Evolutionary conservation across 768 basidiomycete species (phyloP).

Genomic region (Cystofilobasidium capitatum): DNA sequence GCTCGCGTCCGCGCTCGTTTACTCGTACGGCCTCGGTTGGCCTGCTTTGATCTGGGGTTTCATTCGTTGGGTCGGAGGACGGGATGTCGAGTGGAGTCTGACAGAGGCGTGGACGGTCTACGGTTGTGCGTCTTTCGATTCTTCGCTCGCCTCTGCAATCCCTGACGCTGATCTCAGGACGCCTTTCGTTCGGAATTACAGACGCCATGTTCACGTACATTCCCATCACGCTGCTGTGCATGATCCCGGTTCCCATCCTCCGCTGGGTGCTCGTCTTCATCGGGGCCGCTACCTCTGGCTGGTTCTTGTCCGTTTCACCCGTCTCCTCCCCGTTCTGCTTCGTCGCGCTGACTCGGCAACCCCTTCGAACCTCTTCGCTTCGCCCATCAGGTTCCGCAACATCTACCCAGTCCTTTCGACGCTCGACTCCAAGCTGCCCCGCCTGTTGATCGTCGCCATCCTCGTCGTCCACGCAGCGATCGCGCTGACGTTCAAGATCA

Average conservation of each 20-base stretch:
- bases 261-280: conserved; percentile 69
- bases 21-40: conserved; percentile 72
- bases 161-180: not conserved
- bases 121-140: conserved; percentile 38
- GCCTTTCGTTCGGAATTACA: not conserved
- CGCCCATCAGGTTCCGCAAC: conserved; percentile 34
- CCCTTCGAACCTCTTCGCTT: not conserved
- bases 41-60: conserved; percentile 76
- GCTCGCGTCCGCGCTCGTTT: conserved; percentile 39
- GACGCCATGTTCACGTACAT: conserved; percentile 26
- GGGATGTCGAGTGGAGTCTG: conserved; percentile 75
- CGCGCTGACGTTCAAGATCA: conserved; percentile 74
- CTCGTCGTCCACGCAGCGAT: conserved; percentile 65
- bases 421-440: conserved; percentile 77
- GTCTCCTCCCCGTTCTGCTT: not conserved
- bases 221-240: conserved; percentile 53
- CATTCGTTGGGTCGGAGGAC: conserved; percentile 62
- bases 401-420: conserved; percentile 81
- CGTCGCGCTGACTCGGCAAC: not conserved
- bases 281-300: conserved; percentile 72
- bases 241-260: conserved; percentile 70
- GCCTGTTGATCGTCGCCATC: conserved; percentile 68
- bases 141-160: not conserved
- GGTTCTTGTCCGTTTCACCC: conserved; percentile 55
- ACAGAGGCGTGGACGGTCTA: conserved; percentile 51